Base-by-base conservation (phyloP, 106 monocot genomes). In the Dendrobium catenatum region DNA sequence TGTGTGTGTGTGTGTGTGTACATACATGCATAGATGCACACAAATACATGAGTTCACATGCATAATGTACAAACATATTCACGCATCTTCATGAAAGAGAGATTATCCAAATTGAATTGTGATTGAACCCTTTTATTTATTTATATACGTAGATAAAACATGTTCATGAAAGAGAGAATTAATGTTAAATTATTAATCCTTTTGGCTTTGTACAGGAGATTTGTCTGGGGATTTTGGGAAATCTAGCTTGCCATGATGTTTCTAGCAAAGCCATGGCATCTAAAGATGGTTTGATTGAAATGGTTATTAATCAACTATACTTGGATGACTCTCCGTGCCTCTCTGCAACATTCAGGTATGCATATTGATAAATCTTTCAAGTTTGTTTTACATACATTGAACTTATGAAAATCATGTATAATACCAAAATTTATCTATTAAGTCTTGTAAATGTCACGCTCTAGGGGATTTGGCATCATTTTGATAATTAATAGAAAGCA, bases 221-320 rank as follows among this genome's bases (percentile, higher is more conserved):
- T 85, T 98, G 95, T 76, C 84, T 98, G 26, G 98, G 98, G 72
- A 98, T 98, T n/a, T 88, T 95, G 79, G 95, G 93, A 74, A 98
- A 98, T 84, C 75, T 98, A 29, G 89, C 95, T 67, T 98, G 93
- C 58, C 98, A 98, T 85, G 86, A 90, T 79, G 73, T 73, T 83
- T 44, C 90, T 80, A 83, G 80, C 40, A 79, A 33, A 43, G 74
- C 79, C 49, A 85, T 98, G 56, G 76, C 64, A 80, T 89, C 91
- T 67, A 92, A 81, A 78, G 79, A 85, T 75, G 89, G 87, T 86
- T 83, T 95, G 87, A 80, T 93, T 82, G 88, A 95, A 79, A 85
- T 91, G 46, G 80, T 93, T 87, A 80, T 93, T 42, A 73, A 73
- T 20, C 94, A 98, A 56, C 82, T 98, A 54, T 88, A 84, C 79